Percentiles rank a stretch among this genome's conserved stretches.
Evolutionary conservation across 2,329 filamentous ascomycete species (phyloP).

Genomic region (Beauveria caledonica): DNA sequence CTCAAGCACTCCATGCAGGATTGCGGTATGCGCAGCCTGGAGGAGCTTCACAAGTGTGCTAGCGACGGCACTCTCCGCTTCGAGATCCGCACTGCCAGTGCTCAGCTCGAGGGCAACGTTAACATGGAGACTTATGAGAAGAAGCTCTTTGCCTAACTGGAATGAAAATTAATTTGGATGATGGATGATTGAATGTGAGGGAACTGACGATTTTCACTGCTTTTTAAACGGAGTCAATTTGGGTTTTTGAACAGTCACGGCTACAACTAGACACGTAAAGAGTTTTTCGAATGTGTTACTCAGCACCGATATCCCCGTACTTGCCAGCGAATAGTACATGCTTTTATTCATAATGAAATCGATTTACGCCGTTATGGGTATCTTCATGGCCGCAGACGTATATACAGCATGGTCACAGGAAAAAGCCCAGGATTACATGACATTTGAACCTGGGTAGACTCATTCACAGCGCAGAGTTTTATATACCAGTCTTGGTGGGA

Average conservation of each 20-base stretch:
- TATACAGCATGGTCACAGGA: neutral
- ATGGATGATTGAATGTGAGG: conserved; percentile 4
- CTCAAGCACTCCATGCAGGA: conserved; percentile 98
- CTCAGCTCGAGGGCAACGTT: conserved; percentile 92
- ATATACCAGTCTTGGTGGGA: neutral
- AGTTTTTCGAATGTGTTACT: conserved; percentile 8
- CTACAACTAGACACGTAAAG: conserved; percentile 10
- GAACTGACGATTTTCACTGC: conserved; percentile 1
- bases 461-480: neutral
- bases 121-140: conserved; percentile 99
- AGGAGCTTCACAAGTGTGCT: conserved; percentile 68
- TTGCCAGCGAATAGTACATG: conserved; percentile 14
- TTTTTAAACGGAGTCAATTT: conserved; percentile 6
- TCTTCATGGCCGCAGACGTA: neutral
- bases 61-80: conserved; percentile 72
- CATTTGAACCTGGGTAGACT: neutral
- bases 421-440: neutral
- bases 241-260: conserved; percentile 7
- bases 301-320: conserved; percentile 12
- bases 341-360: conserved; percentile 3
- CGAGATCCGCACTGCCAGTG: conserved; percentile 87
- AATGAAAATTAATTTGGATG: conserved; percentile 12
- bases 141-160: conserved; percentile 83
- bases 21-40: conserved; percentile 75
- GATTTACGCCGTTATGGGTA: conserved; percentile 9